phyloP scores from a whole-genome alignment of 163 green algal species.

The Coccomyxa subellipsoidea region DNA sequence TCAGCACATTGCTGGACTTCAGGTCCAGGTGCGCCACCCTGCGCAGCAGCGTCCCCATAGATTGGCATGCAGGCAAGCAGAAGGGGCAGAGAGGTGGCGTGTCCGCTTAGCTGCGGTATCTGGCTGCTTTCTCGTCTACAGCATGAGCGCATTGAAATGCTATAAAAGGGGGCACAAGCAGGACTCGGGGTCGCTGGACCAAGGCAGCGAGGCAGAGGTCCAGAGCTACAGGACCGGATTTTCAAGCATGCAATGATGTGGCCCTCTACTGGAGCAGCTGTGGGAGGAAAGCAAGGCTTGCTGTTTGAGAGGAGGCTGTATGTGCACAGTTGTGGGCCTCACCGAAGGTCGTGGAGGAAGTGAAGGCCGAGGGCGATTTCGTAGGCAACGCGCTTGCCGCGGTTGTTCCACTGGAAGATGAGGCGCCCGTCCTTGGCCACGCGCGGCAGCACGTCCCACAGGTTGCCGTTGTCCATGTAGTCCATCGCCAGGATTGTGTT shows the following conservation, averaged over 20 bases:
- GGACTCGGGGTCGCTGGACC: too few species aligned
- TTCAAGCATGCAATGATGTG: too few species aligned
- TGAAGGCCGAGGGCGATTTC: background rate
- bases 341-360: background rate
- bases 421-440: background rate
- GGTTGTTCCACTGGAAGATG: slow-evolving; percentile 2
- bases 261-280: too few species aligned
- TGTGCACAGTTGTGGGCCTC: background rate
- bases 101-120: too few species aligned
- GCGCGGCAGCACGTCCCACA: slow-evolving; percentile 1
- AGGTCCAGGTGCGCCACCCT: background rate
- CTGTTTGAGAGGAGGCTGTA: too few species aligned
- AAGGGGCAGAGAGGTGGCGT: background rate
- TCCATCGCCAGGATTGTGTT: slow-evolving; percentile 5
- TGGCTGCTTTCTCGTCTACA: too few species aligned
- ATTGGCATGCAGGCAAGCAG: background rate
- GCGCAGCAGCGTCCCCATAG: background rate
- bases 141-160: too few species aligned
- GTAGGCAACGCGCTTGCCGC: background rate
- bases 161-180: too few species aligned
- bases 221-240: too few species aligned
- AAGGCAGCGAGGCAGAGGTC: too few species aligned
- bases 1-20: slow-evolving; percentile 35
- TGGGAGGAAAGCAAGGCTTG: too few species aligned
- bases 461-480: slow-evolving; percentile 7